Conservation (phyloP, 1,284 basidiomycete species). For the Albatrellus sp. region DNA sequence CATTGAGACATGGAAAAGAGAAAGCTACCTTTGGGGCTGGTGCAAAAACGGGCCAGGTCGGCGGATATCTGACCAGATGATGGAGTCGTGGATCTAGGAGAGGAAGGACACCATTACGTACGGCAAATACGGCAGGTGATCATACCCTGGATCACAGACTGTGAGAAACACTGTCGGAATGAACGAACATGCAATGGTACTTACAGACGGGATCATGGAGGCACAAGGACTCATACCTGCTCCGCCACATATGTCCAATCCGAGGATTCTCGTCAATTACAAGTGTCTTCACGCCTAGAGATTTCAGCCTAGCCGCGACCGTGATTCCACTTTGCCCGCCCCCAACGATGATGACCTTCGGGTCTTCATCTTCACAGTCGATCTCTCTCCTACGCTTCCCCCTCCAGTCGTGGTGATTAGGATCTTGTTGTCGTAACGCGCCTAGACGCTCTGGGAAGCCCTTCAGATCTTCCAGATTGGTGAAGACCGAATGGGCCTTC, state of each 20-base stretch:
- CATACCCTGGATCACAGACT: constrained; percentile 10
- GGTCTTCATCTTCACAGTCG: constrained; percentile 25
- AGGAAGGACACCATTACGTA: constrained; percentile 15
- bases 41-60: constrained; percentile 49
- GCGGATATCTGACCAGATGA: constrained; percentile 32
- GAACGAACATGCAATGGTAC: constrained; percentile 14
- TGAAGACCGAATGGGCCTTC: constrained; percentile 48
- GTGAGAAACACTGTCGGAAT: constrained; percentile 4
- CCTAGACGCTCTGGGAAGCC: constrained; percentile 35
- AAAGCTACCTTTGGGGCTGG: constrained; percentile 36
- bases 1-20: neutral
- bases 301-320: constrained; percentile 45
- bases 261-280: constrained; percentile 41
- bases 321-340: constrained; percentile 57
- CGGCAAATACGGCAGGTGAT: constrained; percentile 37
- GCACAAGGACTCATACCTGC: constrained; percentile 46
- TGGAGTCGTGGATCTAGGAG: neutral
- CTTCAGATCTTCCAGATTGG: constrained; percentile 44
- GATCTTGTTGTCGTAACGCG: constrained; percentile 22
- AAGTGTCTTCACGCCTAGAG: constrained; percentile 36
- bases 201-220: constrained; percentile 56
- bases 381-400: constrained; percentile 26
- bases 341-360: constrained; percentile 44
- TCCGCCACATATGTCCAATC: constrained; percentile 49
- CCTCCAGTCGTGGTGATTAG: constrained; percentile 31